Evolutionary conservation across 2,329 filamentous ascomycete genomes (phyloP).

Genomic region (Microascus cirrosus): DNA sequence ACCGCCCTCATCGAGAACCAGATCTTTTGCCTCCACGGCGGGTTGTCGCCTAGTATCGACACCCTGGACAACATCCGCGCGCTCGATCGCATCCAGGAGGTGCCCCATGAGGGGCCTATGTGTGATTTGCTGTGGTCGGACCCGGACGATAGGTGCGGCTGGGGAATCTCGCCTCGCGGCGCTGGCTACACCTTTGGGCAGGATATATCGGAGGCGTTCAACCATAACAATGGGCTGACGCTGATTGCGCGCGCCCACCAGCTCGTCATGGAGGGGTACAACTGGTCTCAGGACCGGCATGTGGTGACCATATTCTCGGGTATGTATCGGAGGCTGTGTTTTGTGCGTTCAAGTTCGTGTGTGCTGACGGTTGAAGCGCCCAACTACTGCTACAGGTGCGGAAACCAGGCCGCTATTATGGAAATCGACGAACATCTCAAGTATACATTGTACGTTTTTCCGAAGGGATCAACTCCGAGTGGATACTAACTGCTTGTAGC

Average conservation of each 20-base stretch:
- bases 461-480: slow-evolving; percentile 4
- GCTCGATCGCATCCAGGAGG: slow-evolving; percentile 93
- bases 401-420: slow-evolving; percentile 99
- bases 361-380: slow-evolving; percentile 40
- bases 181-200: slow-evolving; percentile 93
- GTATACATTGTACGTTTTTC: slow-evolving; percentile 83
- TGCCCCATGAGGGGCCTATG: slow-evolving; percentile 96
- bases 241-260: slow-evolving; percentile 94
- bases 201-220: slow-evolving; percentile 97
- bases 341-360: not conserved
- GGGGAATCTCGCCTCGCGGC: slow-evolving; percentile 90
- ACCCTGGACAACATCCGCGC: slow-evolving; percentile 92
- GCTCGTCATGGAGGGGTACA: slow-evolving; percentile 98
- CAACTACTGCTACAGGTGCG: slow-evolving; percentile 97
- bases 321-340: slow-evolving; percentile 19
- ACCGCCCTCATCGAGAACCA: slow-evolving; percentile 98
- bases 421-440: slow-evolving; percentile 99
- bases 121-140: slow-evolving; percentile 97
- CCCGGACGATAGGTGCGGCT: slow-evolving; percentile 90
- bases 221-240: slow-evolving; percentile 96
- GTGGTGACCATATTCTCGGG: slow-evolving; percentile 98
- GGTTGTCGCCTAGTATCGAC: slow-evolving; percentile 90
- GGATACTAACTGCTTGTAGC: slow-evolving; percentile 41
- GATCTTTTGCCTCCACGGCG: slow-evolving; percentile 97
- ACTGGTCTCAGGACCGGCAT: slow-evolving; percentile 97